A percentile compares a stretch with the other conserved stretches of the same genome.
Evolutionary conservation across 768 basidiomycete species (phyloP).

Genomic region (Leccinum incarnatum): DNA sequence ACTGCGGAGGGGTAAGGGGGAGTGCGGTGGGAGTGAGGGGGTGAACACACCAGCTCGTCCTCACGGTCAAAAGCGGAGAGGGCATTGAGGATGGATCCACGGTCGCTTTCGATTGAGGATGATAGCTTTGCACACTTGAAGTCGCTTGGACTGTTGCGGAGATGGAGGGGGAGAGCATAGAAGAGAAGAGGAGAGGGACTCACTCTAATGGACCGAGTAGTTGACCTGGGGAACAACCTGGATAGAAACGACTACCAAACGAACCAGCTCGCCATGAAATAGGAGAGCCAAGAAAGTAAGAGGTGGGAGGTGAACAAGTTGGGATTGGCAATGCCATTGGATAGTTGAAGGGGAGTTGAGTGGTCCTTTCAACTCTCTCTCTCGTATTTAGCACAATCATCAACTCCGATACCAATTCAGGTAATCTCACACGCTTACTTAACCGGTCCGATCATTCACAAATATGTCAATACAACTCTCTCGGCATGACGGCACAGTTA

Average conservation of each 20-base stretch:
- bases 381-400: slow-evolving; percentile 24
- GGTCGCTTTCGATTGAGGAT: slow-evolving; percentile 60
- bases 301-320: not conserved
- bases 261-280: slow-evolving; percentile 69
- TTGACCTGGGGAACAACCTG: slow-evolving; percentile 61
- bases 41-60: slow-evolving; percentile 62
- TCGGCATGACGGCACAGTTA: slow-evolving; percentile 25
- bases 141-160: slow-evolving; percentile 38
- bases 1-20: slow-evolving; percentile 37
- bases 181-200: slow-evolving; percentile 24
- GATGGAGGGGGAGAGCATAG: not conserved
- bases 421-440: slow-evolving; percentile 27
- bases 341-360: slow-evolving; percentile 11
- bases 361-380: slow-evolving; percentile 6
- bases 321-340: slow-evolving; percentile 8
- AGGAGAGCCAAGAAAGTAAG: slow-evolving; percentile 69
- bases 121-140: slow-evolving; percentile 46
- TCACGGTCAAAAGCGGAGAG: slow-evolving; percentile 65
- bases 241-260: slow-evolving; percentile 60
- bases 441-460: slow-evolving; percentile 25
- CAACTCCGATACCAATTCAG: slow-evolving; percentile 1
- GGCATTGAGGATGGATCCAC: slow-evolving; percentile 60
- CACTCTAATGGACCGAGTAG: slow-evolving; percentile 66
- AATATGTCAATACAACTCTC: slow-evolving; percentile 13
- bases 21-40: not conserved